phyloP scores from a whole-genome alignment of 805 yeast species.

The Suhomyces vadensis region DNA sequence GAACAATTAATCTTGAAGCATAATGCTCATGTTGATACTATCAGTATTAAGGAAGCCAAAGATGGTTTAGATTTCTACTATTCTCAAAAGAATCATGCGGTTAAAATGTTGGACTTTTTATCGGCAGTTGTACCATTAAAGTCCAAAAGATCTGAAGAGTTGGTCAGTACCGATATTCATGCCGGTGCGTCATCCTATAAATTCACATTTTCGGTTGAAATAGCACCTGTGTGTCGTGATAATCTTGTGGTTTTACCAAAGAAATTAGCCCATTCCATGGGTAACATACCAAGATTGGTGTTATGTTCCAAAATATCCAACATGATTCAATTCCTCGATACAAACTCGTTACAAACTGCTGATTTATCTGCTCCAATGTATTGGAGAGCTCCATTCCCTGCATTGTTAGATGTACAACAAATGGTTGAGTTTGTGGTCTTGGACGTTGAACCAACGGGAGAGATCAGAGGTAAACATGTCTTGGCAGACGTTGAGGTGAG shows the following conservation, averaged over 20 bases:
- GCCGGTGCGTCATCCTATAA: slow-evolving; percentile 86
- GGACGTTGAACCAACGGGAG: slow-evolving; percentile 92
- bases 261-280: slow-evolving; percentile 78
- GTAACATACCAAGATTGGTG: slow-evolving; percentile 78
- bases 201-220: slow-evolving; percentile 89
- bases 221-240: slow-evolving; percentile 95
- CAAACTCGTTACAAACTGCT: slow-evolving; percentile 72
- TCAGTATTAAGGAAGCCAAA: slow-evolving; percentile 86
- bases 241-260: slow-evolving; percentile 91
- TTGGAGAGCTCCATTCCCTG: slow-evolving; percentile 80
- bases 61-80: slow-evolving; percentile 96
- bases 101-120: slow-evolving; percentile 90
- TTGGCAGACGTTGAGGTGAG: slow-evolving; percentile 90
- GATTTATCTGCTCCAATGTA: slow-evolving; percentile 70
- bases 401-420: slow-evolving; percentile 74
- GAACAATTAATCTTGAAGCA: slow-evolving; percentile 94
- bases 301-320: slow-evolving; percentile 84
- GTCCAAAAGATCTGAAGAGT: slow-evolving; percentile 82
- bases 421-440: slow-evolving; percentile 84
- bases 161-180: slow-evolving; percentile 89
- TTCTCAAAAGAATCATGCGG: slow-evolving; percentile 85
- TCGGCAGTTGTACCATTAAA: slow-evolving; percentile 82
- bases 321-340: slow-evolving; percentile 83
- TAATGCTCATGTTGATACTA: slow-evolving; percentile 91
- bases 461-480: slow-evolving; percentile 70